Percentiles rank a stretch among this genome's conserved stretches.
Evolutionary conservation across 1,284 basidiomycete species (phyloP).

Genomic region (Ustilago lituana): DNA sequence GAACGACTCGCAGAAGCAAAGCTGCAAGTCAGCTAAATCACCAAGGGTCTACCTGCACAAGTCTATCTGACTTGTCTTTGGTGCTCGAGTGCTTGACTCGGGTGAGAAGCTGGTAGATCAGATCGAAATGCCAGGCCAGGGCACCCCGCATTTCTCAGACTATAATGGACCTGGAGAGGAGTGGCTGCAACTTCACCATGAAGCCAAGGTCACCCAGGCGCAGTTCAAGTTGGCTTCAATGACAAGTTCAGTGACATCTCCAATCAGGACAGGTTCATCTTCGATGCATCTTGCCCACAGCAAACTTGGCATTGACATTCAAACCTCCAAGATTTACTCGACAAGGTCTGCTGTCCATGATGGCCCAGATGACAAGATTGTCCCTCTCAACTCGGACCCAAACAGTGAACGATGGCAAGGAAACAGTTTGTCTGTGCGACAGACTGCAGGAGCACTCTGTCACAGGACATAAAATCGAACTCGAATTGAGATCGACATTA

Average conservation of each 20-base stretch:
- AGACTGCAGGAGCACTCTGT: neutral
- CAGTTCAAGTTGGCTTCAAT: slow-evolving; percentile 1
- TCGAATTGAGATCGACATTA: too few relatives aligned
- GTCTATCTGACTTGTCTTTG: slow-evolving; percentile 57
- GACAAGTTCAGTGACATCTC: neutral
- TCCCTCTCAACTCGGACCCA: slow-evolving; percentile 53
- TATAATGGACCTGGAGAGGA: slow-evolving; percentile 53
- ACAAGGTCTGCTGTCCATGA: neutral
- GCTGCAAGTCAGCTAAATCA: slow-evolving; percentile 6
- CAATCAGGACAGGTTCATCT: neutral
- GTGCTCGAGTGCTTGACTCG: slow-evolving; percentile 51
- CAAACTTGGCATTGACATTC: slow-evolving; percentile 30
- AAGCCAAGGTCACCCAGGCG: slow-evolving; percentile 13
- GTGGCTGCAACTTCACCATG: slow-evolving; percentile 37
- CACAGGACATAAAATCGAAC: too few relatives aligned
- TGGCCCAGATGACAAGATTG: neutral
- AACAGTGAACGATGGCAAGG: slow-evolving; percentile 53
- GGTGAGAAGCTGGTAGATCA: slow-evolving; percentile 45
- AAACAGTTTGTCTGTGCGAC: slow-evolving; percentile 1
- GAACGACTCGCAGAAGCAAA: neutral
- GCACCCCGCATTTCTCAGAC: slow-evolving; percentile 31
- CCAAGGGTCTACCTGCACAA: slow-evolving; percentile 56
- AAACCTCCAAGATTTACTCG: neutral
- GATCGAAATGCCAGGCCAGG: slow-evolving; percentile 49
- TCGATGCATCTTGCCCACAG: neutral